phyloP scores from a whole-genome alignment of 2,329 filamentous ascomycete species.

The Paracoccidioides brasiliensis region DNA sequence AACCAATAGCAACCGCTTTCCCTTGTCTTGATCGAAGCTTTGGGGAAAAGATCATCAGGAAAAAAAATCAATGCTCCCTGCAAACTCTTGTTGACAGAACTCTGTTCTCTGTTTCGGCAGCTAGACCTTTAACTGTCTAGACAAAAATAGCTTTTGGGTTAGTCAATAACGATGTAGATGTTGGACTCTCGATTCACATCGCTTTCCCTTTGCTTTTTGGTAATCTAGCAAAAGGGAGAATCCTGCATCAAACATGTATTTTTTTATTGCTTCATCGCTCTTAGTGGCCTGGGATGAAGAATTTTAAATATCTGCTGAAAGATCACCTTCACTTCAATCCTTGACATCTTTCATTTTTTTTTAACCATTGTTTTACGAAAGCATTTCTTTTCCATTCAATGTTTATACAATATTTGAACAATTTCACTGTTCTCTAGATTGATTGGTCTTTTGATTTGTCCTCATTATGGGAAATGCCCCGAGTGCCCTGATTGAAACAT shows the following conservation, averaged over 20 bases:
- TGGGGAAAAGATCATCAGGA: not conserved
- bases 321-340: not conserved
- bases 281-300: not conserved
- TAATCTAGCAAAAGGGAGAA: not conserved
- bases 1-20: not conserved
- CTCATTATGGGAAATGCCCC: not conserved
- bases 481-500: slow-evolving; percentile 20
- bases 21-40: not conserved
- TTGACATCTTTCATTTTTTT: not conserved
- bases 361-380: not conserved
- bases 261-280: not conserved
- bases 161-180: not conserved
- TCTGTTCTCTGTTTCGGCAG: not conserved
- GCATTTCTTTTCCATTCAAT: not conserved
- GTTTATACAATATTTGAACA: not conserved
- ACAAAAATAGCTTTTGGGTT: not conserved
- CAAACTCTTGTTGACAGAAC: not conserved
- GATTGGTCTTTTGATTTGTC: not conserved
- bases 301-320: not conserved
- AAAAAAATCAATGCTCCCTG: not conserved
- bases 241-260: not conserved
- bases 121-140: not conserved
- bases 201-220: not conserved
- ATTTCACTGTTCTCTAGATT: not conserved
- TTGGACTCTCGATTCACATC: not conserved